phyloP scores from a whole-genome alignment of 2,329 filamentous ascomycete species.

The Leptographium procerum region DNA sequence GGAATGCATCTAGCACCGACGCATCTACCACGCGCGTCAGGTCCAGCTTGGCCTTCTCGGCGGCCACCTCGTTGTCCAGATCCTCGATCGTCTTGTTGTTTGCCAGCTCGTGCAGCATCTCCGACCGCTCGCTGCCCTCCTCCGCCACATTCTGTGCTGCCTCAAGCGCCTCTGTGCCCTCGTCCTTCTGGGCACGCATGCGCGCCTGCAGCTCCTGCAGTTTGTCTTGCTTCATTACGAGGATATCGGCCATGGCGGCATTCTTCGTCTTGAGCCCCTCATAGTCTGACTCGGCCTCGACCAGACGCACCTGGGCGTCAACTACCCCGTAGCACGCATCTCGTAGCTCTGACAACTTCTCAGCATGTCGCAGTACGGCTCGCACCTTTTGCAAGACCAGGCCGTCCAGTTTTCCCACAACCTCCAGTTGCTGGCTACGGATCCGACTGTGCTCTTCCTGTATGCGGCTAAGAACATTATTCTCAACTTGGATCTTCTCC shows the following conservation, averaged over 20 bases:
- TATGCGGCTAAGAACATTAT: slow-evolving; percentile 20
- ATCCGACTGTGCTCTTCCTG: slow-evolving; percentile 18
- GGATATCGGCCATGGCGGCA: slow-evolving; percentile 38
- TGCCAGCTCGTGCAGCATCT: slow-evolving; percentile 32
- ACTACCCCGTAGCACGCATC: slow-evolving; percentile 51
- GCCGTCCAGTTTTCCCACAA: slow-evolving; percentile 34
- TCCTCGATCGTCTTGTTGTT: slow-evolving; percentile 45
- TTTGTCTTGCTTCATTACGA: slow-evolving; percentile 34
- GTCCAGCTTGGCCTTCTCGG: slow-evolving; percentile 64
- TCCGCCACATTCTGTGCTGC: slow-evolving; percentile 29
- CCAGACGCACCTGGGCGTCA: slow-evolving; percentile 55
- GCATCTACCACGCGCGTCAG: slow-evolving; percentile 70
- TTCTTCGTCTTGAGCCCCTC: slow-evolving; percentile 58
- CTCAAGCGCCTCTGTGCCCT: slow-evolving; percentile 1
- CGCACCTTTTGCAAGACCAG: slow-evolving; percentile 44
- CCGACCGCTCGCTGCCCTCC: slow-evolving; percentile 25
- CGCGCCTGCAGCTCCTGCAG: slow-evolving; percentile 26
- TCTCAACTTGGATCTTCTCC: slow-evolving; percentile 45
- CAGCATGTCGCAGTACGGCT: slow-evolving; percentile 39
- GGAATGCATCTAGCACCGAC: slow-evolving; percentile 64
- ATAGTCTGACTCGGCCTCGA: slow-evolving; percentile 78
- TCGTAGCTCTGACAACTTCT: slow-evolving; percentile 51
- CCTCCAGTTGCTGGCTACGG: slow-evolving; percentile 22
- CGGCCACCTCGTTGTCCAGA: slow-evolving; percentile 61
- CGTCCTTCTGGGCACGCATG: background rate